Percentiles rank a stretch among this genome's conserved stretches.
These are phyloP conservation scores for Tothia fuscella DNA, from an alignment of 2,329 filamentous ascomycete genomes.

Conservation along the genomic window DNA sequence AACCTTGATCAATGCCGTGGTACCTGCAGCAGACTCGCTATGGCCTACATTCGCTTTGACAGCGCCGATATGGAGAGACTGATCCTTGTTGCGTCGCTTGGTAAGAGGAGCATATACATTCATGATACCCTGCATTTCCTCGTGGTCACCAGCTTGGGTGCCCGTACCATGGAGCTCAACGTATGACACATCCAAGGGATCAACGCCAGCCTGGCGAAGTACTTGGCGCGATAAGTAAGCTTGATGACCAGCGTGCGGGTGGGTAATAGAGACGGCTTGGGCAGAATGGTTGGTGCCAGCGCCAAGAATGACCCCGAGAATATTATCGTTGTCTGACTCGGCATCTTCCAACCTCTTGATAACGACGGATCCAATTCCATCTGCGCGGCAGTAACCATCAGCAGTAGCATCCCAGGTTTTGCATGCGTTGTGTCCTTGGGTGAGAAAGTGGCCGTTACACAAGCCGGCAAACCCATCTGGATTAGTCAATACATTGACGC, in stretches of 20 bases:
- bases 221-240: slow-evolving; percentile 12
- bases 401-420: slow-evolving; percentile 11
- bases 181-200: slow-evolving; percentile 15
- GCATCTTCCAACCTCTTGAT: slow-evolving; percentile 9
- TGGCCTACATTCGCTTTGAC: slow-evolving; percentile 21
- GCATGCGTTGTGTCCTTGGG: no score
- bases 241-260: slow-evolving; percentile 17
- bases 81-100: slow-evolving; percentile 7
- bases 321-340: slow-evolving; percentile 1
- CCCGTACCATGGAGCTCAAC: slow-evolving; percentile 19
- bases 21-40: slow-evolving; percentile 19
- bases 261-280: slow-evolving; percentile 19
- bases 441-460: slow-evolving; percentile 18
- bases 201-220: slow-evolving; percentile 8
- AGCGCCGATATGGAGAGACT: slow-evolving; percentile 19
- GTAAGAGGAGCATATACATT: slow-evolving; percentile 14
- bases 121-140: slow-evolving; percentile 16
- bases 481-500: slow-evolving; percentile 17
- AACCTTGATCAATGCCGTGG: slow-evolving; percentile 22
- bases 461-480: slow-evolving; percentile 14
- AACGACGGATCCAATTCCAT: slow-evolving; percentile 8
- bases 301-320: slow-evolving; percentile 4
- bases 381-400: slow-evolving; percentile 8
- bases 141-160: slow-evolving; percentile 18
- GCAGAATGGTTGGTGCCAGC: slow-evolving; percentile 10